A percentile compares a stretch with the other conserved stretches of the same genome.
phyloP scores from a whole-genome alignment of 257 asterid genomes.

The Solanum sejunctum region DNA sequence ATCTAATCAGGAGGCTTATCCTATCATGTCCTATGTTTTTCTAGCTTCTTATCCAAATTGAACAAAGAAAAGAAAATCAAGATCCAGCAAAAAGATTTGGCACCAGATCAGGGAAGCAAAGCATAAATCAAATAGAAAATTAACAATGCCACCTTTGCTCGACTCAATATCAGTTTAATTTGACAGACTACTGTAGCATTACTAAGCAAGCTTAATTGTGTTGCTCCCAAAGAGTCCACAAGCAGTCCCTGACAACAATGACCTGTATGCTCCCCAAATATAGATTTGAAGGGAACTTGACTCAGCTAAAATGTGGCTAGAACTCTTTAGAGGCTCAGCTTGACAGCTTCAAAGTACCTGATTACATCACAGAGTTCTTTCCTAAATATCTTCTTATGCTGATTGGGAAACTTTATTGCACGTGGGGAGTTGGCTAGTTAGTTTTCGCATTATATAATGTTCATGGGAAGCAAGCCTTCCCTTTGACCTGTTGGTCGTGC shows the following conservation, averaged over 20 bases:
- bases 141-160: background rate
- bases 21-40: background rate
- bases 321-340: conserved; percentile 1
- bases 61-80: background rate
- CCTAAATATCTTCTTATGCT: background rate
- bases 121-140: background rate
- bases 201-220: background rate
- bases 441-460: background rate
- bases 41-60: background rate
- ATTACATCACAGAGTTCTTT: background rate
- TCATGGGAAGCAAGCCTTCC: background rate
- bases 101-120: background rate
- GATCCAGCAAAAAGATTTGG: background rate
- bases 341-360: background rate
- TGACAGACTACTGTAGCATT: background rate
- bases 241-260: background rate
- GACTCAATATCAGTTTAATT: background rate
- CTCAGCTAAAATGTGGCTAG: background rate
- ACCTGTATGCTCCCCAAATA: background rate
- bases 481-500: background rate
- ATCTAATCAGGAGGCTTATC: background rate
- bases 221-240: background rate
- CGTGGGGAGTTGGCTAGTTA: background rate
- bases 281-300: background rate
- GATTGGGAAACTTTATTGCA: background rate